Evolutionary conservation across 345 rosid genomes (phyloP).

Genomic region (Nephelium lappaceum): DNA sequence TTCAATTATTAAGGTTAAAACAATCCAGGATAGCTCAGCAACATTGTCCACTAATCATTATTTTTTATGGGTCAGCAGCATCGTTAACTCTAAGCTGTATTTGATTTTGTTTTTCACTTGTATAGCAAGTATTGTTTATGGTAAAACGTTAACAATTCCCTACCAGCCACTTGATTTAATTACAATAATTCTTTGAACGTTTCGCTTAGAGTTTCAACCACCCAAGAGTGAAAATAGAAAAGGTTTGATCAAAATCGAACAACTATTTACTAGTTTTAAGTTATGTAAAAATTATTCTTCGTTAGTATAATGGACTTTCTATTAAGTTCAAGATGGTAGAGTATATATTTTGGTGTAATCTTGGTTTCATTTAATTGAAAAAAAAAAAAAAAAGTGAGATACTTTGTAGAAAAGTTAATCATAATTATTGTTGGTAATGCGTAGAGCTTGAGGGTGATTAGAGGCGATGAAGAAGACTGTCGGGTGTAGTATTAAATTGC

Average conservation of each 20-base stretch:
- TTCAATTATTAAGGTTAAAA: constrained; percentile 15
- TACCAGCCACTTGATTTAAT: neutral
- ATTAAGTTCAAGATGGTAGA: no score
- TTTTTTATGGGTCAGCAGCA: neutral
- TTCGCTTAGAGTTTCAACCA: no score
- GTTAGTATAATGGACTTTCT: no score
- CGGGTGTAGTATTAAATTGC: neutral
- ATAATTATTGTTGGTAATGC: neutral
- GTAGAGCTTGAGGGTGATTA: neutral
- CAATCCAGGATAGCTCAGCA: constrained; percentile 22
- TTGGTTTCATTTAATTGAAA: neutral
- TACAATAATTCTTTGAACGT: no score
- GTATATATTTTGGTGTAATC: neutral
- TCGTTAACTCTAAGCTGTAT: neutral
- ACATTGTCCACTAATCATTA: neutral
- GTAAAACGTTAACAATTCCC: neutral
- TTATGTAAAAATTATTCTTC: no score
- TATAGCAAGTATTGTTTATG: constrained; percentile 10
- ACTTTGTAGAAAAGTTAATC: neutral
- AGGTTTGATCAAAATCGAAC: neutral
- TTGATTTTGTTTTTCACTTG: constrained; percentile 7
- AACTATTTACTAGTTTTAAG: neutral
- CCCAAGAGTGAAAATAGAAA: no score
- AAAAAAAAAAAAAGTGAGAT: no score
- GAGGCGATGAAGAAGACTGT: neutral